Percentiles rank a stretch among this genome's conserved stretches.
phyloP scores from a whole-genome alignment of 2,329 filamentous ascomycete species.

The Fusarium verrucosum region DNA sequence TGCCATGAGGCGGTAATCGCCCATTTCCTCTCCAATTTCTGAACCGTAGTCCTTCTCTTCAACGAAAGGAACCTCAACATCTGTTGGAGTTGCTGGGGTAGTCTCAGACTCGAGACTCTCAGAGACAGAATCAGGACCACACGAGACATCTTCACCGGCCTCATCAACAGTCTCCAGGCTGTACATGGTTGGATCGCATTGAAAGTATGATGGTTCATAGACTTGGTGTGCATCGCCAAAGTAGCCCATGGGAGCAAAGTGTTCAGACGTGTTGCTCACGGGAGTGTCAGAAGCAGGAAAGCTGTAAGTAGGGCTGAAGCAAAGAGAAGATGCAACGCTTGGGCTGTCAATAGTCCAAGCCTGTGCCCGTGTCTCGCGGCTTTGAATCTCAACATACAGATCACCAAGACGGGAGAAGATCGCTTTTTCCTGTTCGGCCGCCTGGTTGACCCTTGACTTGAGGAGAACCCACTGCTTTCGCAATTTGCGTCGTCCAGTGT shows the following conservation, averaged over 20 bases:
- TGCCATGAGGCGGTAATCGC: slow-evolving; percentile 1
- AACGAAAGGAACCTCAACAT: background rate
- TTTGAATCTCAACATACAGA: slow-evolving; percentile 59
- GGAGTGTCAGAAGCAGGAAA: slow-evolving; percentile 35
- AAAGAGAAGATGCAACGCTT: slow-evolving; percentile 14
- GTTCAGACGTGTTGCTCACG: slow-evolving; percentile 43
- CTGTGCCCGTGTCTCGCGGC: slow-evolving; percentile 52
- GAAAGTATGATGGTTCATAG: background rate
- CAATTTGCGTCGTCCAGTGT: slow-evolving; percentile 46
- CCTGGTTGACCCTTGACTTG: slow-evolving; percentile 55
- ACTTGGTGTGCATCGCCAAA: slow-evolving; percentile 18
- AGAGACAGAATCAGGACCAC: slow-evolving; percentile 1
- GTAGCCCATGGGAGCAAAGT: slow-evolving; percentile 47
- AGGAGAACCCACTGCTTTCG: slow-evolving; percentile 56
- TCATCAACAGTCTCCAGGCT: slow-evolving; percentile 44
- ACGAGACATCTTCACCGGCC: slow-evolving; percentile 30
- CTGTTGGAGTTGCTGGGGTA: slow-evolving; percentile 8
- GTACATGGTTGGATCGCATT: background rate
- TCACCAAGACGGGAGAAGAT: slow-evolving; percentile 60
- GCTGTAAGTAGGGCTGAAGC: slow-evolving; percentile 25
- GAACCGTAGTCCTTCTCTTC: slow-evolving; percentile 9
- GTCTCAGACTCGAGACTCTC: slow-evolving; percentile 3
- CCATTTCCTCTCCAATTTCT: background rate
- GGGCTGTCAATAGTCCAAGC: slow-evolving; percentile 22
- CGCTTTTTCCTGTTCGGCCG: slow-evolving; percentile 57